Percentiles rank a stretch among this genome's conserved stretches.
Evolutionary conservation across 371 early-diverging fungal species (phyloP).

Genomic region (Lichtheimia ornata): DNA sequence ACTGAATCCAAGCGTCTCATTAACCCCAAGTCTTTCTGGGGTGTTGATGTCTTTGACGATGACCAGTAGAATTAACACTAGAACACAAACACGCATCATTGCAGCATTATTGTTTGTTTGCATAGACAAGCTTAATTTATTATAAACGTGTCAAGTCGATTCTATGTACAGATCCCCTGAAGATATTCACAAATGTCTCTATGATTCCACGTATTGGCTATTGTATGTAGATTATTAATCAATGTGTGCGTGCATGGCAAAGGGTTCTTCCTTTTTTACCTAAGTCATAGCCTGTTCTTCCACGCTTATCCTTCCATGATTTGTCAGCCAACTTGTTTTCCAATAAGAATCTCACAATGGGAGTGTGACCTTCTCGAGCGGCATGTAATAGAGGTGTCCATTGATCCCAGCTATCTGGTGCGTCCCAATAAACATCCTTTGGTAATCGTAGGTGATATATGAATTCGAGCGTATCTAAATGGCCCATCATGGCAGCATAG

Average conservation of each 20-base stretch:
- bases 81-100: too few relatives aligned
- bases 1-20: slow-evolving; percentile 5
- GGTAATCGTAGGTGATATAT: slow-evolving; percentile 12
- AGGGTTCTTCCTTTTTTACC: slow-evolving; percentile 23
- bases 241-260: not conserved
- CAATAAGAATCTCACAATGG: slow-evolving; percentile 31
- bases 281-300: slow-evolving; percentile 40
- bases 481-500: slow-evolving; percentile 53
- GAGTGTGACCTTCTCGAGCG: slow-evolving; percentile 39
- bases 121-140: too few relatives aligned
- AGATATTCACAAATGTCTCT: slow-evolving; percentile 2
- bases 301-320: slow-evolving; percentile 35
- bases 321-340: slow-evolving; percentile 22
- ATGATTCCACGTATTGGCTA: slow-evolving; percentile 9
- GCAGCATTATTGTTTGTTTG: too few relatives aligned
- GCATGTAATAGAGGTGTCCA: slow-evolving; percentile 59
- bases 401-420: slow-evolving; percentile 46
- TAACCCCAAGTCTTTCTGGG: not conserved
- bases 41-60: slow-evolving; percentile 2
- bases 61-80: not conserved
- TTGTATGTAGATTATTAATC: not conserved
- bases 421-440: slow-evolving; percentile 28
- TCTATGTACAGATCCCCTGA: not conserved
- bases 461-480: slow-evolving; percentile 29
- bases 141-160: too few relatives aligned